Base-by-base conservation (phyloP, 2,329 filamentous ascomycete genomes). In the Fonsecaea nubica region DNA sequence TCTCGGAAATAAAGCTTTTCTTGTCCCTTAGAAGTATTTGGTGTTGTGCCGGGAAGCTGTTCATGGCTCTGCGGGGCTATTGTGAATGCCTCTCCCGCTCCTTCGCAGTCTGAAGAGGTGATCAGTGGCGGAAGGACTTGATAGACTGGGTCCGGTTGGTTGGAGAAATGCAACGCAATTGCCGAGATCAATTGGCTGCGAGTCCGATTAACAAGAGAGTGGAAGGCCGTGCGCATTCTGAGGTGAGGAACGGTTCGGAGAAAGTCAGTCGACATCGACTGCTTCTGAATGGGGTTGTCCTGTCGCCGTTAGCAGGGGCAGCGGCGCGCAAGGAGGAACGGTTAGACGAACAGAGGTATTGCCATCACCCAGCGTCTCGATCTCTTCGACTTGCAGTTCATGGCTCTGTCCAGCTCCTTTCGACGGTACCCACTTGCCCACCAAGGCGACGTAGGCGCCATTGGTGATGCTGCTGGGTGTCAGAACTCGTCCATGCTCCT, bases 81-180 rank as follows among this genome's bases (percentile, higher is more conserved):
- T 9, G 88, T 87, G 75, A 99, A 99, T 18, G 96, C 94, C 76
- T 98, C 93, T 0, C 95, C 95, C 1, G 93, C 95, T 3, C 95
- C 95, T 81, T 99, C 95, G 75, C 95, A 99, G 75, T 99, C 95
- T 0, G 94, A 97, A 0, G 94, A 97, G 1, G 95, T 98, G 74
- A 99, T 92, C 74, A 98, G 89, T 4, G 95, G 95, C 3, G 95
- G 92, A 72, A 98, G 94, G 7, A 92, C 92, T 79, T 98, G 80
- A 67, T 80, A 81, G 3, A 74, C 91, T 65, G 92, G 85, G 74
- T 92, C 94, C 63, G 87, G 84, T 66, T 87, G 85, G 32, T 82
- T 80, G 56, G 64, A 45, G 79, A 98, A 97, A 79, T 93, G 94
- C 55, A 85, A 85, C 61, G 88, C 91, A 52, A 96, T 78, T 55